Evolutionary conservation across 176 grass and related monocot genomes (phyloP), one percentile per base, ranked within the genome.

Genomic region (Aegilops speltoides): DNA sequence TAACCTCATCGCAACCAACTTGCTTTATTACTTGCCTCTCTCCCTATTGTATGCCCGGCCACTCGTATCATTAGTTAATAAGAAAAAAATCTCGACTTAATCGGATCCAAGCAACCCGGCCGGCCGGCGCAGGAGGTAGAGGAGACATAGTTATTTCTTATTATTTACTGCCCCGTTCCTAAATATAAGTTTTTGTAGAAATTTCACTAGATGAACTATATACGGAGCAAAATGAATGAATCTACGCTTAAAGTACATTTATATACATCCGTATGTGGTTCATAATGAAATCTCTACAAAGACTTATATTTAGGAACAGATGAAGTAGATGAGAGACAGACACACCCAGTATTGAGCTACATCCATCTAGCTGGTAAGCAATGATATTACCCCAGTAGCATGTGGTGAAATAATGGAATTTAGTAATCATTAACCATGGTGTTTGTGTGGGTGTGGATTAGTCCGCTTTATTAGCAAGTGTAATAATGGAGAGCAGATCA

Each of bases 1-100:
- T n/a, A 88, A 86, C 48, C 76, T 85, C 76, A 72, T 93, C 79
- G 29, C 80, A 68, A 80, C 91, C 87, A 93, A 93, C 89, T 89
- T 88, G 46, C 73, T 52, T 75, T 46, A 75, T 74, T 45, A 76
- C 8, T 76, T 31, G 85, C 61, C 76, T 65, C 38, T 68, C 65
- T 48, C 33, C 41, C 41, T 43, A 12, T 43, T 43, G 10, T 43
- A 43, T 79, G 32, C 32, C 34, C 13, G 54, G 10, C 79, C 84
- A 80, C 46, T 82, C 50, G 12, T 31, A 52, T 46, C 66, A 40
- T 46, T 69, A 68, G 46, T 3, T 45, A 46, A 1, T 28, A 33
- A 40, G 11, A 45, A 71, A 45, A 63, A n/a, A 31, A 68, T 83
- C 31, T 86, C 5, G 7, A 73, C 37, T 60, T 68, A 41, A 73